Base-by-base conservation (phyloP, 371 early-diverging fungal genomes). In the Apophysomyces trapeziformis region DNA sequence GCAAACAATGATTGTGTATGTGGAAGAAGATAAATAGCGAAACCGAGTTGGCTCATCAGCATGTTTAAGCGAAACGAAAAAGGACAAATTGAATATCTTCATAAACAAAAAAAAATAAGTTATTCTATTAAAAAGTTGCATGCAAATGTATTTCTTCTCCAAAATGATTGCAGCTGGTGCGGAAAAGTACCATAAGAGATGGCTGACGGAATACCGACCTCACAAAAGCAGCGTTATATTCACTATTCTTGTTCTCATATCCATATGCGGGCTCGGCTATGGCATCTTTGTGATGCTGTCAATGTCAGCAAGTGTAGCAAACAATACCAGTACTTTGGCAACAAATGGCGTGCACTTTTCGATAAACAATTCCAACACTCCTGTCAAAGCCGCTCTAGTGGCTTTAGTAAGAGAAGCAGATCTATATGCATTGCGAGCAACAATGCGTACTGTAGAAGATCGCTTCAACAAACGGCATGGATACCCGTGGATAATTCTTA, bases 401-500 rank as follows among this genome's bases (percentile, higher is more conserved):
- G 57, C 63, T 5, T 8, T 76, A 8, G 73, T 58, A 13, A 66
- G 64, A 7, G 77, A 79, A 60, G 57, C 63, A 7, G 77, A 76
- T 7, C 5, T 78, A 11, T 58, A 61, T 43, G 58, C 38, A 1
- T 18, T 80, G 26, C 61, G 71, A n/a, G 43, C 18, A 5, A 78
- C 78, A 9, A 78, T 80, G 71, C 12, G 64, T 1, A 69, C 71
- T 38, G 35, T 80, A 32, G 75, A 80, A 60, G 64, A 66, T 9
- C 70, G 68, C 6, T 78, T 78, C 61, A 78, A 80, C 46, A n/a
- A 58, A 2, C 35, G 54, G 1, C 58, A 71, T 26, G 67, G 68
- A 7, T 80, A 80, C 38, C 81, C 81, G 6, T 80, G 76, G 74
- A 43, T 80, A 13, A 74, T 80, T 9, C 57, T 80, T 14, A 67